Conservation (phyloP, 768 basidiomycete species). For the Tephrocybe sp. region DNA sequence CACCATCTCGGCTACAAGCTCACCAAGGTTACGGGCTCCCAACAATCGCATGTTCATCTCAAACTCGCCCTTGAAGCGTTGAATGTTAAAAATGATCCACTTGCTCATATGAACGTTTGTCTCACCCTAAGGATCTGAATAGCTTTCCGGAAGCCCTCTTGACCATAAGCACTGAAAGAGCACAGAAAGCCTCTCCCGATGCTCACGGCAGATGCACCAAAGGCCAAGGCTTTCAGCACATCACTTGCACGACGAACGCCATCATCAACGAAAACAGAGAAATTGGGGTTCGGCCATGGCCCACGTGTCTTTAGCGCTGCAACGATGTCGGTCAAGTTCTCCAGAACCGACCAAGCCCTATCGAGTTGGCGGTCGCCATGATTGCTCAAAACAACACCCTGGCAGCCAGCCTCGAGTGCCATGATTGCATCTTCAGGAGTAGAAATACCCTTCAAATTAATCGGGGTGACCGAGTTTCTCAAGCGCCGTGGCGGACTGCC, state of each 20-base stretch:
- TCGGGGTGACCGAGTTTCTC: constrained; percentile 92
- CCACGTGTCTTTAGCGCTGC: constrained; percentile 54
- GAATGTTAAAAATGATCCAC: neutral
- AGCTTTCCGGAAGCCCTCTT: constrained; percentile 84
- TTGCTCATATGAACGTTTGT: no score
- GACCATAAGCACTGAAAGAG: constrained; percentile 83
- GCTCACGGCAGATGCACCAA: constrained; percentile 69
- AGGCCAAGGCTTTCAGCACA: constrained; percentile 76
- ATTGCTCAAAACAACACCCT: constrained; percentile 33
- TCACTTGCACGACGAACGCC: constrained; percentile 82
- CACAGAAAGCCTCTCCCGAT: constrained; percentile 85
- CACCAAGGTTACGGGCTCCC: constrained; percentile 75
- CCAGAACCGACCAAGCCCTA: constrained; percentile 64
- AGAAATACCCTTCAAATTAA: constrained; percentile 71
- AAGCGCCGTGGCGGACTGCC: constrained; percentile 72
- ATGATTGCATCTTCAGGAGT: constrained; percentile 46
- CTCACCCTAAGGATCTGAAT: constrained; percentile 72
- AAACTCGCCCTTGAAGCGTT: constrained; percentile 76
- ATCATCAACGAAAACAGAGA: constrained; percentile 75
- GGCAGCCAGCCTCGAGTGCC: constrained; percentile 21
- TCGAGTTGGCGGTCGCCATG: constrained; percentile 26
- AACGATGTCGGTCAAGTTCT: constrained; percentile 69
- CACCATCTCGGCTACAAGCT: constrained; percentile 86
- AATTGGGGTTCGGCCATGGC: constrained; percentile 61
- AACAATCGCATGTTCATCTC: constrained; percentile 95